Conservation (phyloP, 495 filamentous ascomycete genomes). For the Hyaloscypha hepaticicola region DNA sequence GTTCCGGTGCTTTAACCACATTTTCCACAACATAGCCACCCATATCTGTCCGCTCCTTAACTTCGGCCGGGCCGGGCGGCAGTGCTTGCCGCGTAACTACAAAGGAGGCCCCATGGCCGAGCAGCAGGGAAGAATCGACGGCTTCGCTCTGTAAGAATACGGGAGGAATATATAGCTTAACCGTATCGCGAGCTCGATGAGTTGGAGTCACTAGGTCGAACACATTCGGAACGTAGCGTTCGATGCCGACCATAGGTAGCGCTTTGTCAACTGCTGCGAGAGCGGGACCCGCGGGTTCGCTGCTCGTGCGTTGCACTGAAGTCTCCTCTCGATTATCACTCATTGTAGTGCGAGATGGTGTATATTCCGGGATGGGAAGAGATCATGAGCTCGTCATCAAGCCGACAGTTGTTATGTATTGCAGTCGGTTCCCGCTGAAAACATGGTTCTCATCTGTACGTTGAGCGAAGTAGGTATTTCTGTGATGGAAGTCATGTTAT, state of each 20-base stretch:
- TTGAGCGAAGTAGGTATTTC: too few relatives aligned
- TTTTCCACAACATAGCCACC: background rate
- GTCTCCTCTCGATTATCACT: background rate
- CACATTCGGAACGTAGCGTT: background rate
- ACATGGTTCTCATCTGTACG: too few relatives aligned
- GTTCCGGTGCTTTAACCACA: background rate
- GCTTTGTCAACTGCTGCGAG: background rate
- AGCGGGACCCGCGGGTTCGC: background rate
- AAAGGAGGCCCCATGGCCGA: conserved; percentile 1
- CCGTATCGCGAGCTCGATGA: background rate
- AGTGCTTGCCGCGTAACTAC: background rate
- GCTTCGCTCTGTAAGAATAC: background rate
- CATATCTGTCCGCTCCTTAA: background rate
- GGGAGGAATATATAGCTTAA: background rate
- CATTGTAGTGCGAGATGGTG: too few relatives aligned
- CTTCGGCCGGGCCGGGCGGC: background rate
- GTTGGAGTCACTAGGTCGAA: background rate
- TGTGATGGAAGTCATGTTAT: too few relatives aligned
- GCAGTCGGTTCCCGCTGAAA: too few relatives aligned
- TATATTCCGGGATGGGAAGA: too few relatives aligned
- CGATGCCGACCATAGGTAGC: background rate
- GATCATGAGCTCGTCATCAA: too few relatives aligned
- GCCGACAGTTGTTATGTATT: too few relatives aligned
- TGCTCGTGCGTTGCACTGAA: background rate
- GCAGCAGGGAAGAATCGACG: background rate